phyloP scores from a whole-genome alignment of 2,329 filamentous ascomycete genomes.

The Aplosporella prunicola region DNA sequence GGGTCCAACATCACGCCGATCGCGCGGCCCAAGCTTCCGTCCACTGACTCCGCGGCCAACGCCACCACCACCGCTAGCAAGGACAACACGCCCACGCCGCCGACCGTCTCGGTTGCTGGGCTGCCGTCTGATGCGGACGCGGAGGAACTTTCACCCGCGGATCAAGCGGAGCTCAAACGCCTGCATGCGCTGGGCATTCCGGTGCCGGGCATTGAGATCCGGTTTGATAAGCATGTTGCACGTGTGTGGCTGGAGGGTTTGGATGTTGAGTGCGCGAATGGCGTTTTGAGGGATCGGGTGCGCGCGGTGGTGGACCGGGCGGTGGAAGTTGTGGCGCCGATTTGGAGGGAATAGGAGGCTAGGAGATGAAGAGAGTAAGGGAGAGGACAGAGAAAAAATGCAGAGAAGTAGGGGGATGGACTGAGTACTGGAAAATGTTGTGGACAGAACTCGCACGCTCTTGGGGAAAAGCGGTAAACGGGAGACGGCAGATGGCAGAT shows the following conservation, averaged over 20 bases:
- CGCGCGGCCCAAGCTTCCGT: constrained; percentile 48
- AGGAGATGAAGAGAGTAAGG: background rate
- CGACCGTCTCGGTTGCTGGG: constrained; percentile 5
- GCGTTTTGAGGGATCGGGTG: constrained; percentile 72
- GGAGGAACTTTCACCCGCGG: constrained; percentile 15
- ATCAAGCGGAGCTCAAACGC: constrained; percentile 56
- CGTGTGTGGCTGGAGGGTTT: constrained; percentile 87
- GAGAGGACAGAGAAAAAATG: background rate
- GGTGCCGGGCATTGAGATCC: constrained; percentile 79
- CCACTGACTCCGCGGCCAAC: constrained; percentile 11
- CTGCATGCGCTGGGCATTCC: constrained; percentile 79
- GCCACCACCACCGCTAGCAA: constrained; percentile 16
- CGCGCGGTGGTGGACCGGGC: constrained; percentile 82
- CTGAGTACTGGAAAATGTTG: too few relatives aligned
- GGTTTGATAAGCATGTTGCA: constrained; percentile 77
- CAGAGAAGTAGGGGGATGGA: too few relatives aligned
- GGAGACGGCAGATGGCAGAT: too few relatives aligned
- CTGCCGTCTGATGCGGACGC: constrained; percentile 5
- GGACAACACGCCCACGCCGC: too few relatives aligned
- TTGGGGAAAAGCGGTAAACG: too few relatives aligned
- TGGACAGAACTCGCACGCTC: too few relatives aligned
- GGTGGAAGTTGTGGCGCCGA: constrained; percentile 73
- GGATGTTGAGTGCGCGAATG: constrained; percentile 77
- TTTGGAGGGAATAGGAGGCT: constrained; percentile 34
- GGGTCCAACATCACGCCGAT: constrained; percentile 75